phyloP scores from a whole-genome alignment of 2,329 filamentous ascomycete genomes.

The Aureobasidium melanogenum region DNA sequence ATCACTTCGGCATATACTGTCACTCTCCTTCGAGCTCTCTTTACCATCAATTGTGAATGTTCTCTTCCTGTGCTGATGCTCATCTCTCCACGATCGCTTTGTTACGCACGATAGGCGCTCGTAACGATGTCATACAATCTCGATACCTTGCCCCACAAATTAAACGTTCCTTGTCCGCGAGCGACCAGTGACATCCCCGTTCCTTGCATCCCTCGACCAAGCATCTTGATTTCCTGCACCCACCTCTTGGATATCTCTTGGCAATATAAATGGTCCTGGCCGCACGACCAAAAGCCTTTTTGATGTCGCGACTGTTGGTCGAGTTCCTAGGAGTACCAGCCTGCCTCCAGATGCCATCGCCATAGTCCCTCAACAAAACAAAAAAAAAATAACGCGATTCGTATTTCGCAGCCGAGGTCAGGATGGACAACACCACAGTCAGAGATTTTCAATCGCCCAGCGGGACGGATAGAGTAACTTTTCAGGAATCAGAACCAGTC shows the following conservation, averaged over 20 bases:
- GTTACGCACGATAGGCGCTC: not conserved
- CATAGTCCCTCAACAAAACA: not conserved
- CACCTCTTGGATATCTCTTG: slow-evolving; percentile 1
- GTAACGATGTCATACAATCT: not conserved
- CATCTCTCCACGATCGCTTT: not conserved
- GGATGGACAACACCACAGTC: slow-evolving; percentile 5
- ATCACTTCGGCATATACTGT: not conserved
- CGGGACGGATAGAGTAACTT: not conserved
- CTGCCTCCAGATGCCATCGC: not conserved
- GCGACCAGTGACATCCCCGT: not conserved
- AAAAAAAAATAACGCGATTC: not conserved
- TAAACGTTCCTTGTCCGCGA: not conserved
- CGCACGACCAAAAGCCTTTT: not conserved
- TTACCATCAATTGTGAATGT: not conserved
- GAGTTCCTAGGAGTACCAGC: no score
- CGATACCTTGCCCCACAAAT: slow-evolving; percentile 2
- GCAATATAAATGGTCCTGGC: not conserved
- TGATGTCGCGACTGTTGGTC: not conserved
- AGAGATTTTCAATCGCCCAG: slow-evolving; percentile 7
- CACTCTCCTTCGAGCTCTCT: not conserved
- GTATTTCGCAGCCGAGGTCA: not conserved
- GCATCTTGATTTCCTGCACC: slow-evolving; percentile 5
- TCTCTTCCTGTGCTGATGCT: not conserved
- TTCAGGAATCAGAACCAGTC: not conserved
- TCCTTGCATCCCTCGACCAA: not conserved